A percentile compares a stretch with the other conserved stretches of the same genome.
Evolutionary conservation across 1,139 yeast genomes (phyloP).

Genomic region (Hemisphaericaspora subhashii): DNA sequence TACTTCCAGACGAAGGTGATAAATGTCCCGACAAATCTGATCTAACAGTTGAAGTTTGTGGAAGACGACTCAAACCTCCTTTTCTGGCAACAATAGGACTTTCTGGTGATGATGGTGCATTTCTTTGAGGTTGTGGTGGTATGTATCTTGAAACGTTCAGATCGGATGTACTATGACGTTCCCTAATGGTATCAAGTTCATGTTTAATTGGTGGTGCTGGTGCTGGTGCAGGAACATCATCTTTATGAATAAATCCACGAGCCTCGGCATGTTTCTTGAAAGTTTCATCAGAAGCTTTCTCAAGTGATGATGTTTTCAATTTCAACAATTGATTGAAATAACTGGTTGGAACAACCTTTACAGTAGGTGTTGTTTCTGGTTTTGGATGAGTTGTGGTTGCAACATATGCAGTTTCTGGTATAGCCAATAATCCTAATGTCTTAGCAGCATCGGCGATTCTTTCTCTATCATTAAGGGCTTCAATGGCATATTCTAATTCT

Average conservation of each 20-base stretch:
- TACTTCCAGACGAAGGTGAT: slow-evolving; percentile 23
- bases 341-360: slow-evolving; percentile 62
- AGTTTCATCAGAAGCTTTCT: slow-evolving; percentile 46
- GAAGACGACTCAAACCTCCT: slow-evolving; percentile 7
- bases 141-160: not conserved
- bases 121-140: not conserved
- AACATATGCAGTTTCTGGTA: slow-evolving; percentile 56
- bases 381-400: slow-evolving; percentile 58
- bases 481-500: slow-evolving; percentile 17
- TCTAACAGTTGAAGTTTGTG: slow-evolving; percentile 27
- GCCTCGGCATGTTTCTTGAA: slow-evolving; percentile 46
- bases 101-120: not conserved
- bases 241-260: slow-evolving; percentile 45
- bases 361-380: slow-evolving; percentile 54
- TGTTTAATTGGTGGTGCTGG: slow-evolving; percentile 7
- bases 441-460: slow-evolving; percentile 36
- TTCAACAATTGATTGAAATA: slow-evolving; percentile 60
- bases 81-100: not conserved
- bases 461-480: slow-evolving; percentile 22
- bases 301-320: slow-evolving; percentile 43
- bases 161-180: not conserved
- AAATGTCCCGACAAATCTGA: slow-evolving; percentile 32
- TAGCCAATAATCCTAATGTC: slow-evolving; percentile 47
- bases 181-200: slow-evolving; percentile 1
- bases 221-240: slow-evolving; percentile 20